Evolutionary conservation across 352 stramenopile genomes (phyloP).

Genomic region (Globisporangium nunn): DNA sequence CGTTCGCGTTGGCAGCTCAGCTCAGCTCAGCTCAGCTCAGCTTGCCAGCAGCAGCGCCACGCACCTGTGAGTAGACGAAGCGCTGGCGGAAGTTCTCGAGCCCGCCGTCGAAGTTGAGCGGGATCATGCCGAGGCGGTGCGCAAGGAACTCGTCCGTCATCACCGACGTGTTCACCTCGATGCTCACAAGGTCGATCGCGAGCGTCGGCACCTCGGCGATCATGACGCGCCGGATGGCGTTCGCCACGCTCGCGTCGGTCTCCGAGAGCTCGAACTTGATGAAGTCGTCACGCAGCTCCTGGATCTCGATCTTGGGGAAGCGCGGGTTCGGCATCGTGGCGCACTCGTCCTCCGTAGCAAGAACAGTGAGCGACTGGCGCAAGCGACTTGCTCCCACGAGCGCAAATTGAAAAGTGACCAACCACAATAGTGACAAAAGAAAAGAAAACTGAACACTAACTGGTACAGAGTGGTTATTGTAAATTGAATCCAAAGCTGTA

Average conservation of each 20-base stretch:
- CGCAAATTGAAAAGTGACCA: not conserved
- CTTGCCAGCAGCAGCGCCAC: not conserved
- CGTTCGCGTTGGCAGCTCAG: too few species aligned
- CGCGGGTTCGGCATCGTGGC: slow-evolving; percentile 75
- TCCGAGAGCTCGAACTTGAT: slow-evolving; percentile 97
- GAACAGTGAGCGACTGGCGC: not conserved
- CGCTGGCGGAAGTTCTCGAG: slow-evolving; percentile 87
- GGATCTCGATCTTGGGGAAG: slow-evolving; percentile 92
- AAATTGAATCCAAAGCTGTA: too few species aligned
- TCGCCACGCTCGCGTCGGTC: slow-evolving; percentile 95
- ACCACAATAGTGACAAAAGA: slow-evolving; percentile 4
- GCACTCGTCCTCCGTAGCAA: not conserved
- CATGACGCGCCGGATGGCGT: slow-evolving; percentile 96
- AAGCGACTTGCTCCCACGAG: not conserved
- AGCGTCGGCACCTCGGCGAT: slow-evolving; percentile 97
- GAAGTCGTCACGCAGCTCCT: slow-evolving; percentile 92
- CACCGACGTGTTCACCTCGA: slow-evolving; percentile 96
- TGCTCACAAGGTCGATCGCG: slow-evolving; percentile 98
- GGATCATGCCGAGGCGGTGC: slow-evolving; percentile 96
- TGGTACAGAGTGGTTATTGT: too few species aligned
- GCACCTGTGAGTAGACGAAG: slow-evolving; percentile 80
- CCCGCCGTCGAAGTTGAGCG: slow-evolving; percentile 84
- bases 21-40: too few species aligned
- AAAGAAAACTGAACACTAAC: not conserved
- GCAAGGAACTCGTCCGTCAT: slow-evolving; percentile 99